Evolutionary conservation across 176 grass and related monocot genomes (phyloP), one percentile per base, ranked within the genome.

Genomic region (Oryza glaberrima): DNA sequence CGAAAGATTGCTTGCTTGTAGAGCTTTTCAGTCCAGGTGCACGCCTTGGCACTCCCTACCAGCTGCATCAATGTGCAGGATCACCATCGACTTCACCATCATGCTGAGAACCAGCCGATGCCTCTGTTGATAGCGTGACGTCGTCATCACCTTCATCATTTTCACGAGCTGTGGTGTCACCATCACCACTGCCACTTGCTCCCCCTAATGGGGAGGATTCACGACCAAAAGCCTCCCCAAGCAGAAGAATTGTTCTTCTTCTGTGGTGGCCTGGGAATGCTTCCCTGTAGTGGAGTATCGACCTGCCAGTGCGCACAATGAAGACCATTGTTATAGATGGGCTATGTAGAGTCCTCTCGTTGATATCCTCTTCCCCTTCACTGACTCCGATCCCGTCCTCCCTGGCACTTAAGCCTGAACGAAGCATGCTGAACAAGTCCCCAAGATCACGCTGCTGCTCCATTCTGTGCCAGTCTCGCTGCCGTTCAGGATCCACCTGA

Each of bases 351-450:
- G 73, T 5, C 82, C 80, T 92, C 65, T 68, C 72, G 2, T 15
- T 77, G 11, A 72, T 15, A 22, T 84, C 92, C 11, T 88, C 88
- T 63, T 80, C 87, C 14, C 88, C 88, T 45, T 86, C 83, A 25
- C 38, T 71, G 43, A 65, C 17, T 20, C 80, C 84, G 40, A 83
- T 38, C 6, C 36, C 79, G 7, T 74, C 82, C 34, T 72, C 80
- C 4, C 67, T 60, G 75, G 79, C 80, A 66, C 85, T 86, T 26
- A 91, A 63, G 13, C 88, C 82, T 0, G 89, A 90, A 13, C 79
- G 87, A 38, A 98, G 76, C 95, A 98, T 95, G 87, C 92, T 98
- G 79, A 98, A 69, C 82, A 98, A 34, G 56, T 98, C 95, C 3
- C 95, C 89, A 26, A 98, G 64, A 72, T 95, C 95, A 26, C 92